A percentile compares a stretch with the other conserved stretches of the same genome.
phyloP scores from a whole-genome alignment of 148 eudicot genomes.

The Rhododendron kiyosumense region DNA sequence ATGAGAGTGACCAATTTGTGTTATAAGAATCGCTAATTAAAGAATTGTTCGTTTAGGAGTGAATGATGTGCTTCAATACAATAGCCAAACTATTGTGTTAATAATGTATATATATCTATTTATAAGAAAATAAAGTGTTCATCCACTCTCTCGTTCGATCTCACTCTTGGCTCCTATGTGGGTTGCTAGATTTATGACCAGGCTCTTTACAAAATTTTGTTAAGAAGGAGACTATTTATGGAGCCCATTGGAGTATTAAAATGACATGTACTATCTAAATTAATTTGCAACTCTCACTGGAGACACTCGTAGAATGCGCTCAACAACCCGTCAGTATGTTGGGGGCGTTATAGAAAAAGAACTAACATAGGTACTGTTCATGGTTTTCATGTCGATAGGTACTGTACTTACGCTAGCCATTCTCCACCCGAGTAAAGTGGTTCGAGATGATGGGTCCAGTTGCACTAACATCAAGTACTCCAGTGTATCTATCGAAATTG shows the following conservation, averaged over 20 bases:
- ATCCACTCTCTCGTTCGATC: not conserved
- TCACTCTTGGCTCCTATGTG: not conserved
- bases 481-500: constrained; percentile 42
- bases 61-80: not conserved
- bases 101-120: not conserved
- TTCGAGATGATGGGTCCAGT: constrained; percentile 70
- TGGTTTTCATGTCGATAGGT: constrained; percentile 80
- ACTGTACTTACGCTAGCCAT: constrained; percentile 44
- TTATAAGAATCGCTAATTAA: not conserved
- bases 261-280: not conserved
- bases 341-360: not conserved
- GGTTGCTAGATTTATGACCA: not conserved
- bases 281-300: not conserved
- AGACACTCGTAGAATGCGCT: not conserved
- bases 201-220: not conserved
- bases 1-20: not conserved
- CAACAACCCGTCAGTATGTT: not conserved
- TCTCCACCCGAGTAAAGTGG: constrained; percentile 64
- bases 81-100: not conserved
- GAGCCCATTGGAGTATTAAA: not conserved
- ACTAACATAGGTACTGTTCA: constrained; percentile 24
- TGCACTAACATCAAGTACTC: constrained; percentile 77
- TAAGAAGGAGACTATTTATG: not conserved
- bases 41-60: not conserved
- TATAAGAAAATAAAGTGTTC: not conserved